Conservation (phyloP, 1,284 basidiomycete species). For the Schizopora paradoxa region DNA sequence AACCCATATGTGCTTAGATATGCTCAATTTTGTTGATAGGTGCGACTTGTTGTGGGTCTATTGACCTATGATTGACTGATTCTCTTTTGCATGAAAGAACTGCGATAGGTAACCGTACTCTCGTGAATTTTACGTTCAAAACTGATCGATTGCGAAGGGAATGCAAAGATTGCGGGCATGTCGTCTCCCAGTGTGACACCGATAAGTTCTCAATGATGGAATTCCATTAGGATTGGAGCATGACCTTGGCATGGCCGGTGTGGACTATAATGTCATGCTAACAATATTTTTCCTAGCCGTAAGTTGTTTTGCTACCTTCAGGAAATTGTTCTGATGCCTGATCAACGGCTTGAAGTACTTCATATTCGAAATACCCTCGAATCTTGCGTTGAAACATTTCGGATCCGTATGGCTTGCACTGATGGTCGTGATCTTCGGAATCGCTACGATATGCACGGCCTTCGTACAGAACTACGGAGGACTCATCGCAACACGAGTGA, state of each 20-base stretch:
- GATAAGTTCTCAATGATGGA: background rate
- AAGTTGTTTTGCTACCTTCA: too few relatives aligned
- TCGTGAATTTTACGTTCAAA: too few relatives aligned
- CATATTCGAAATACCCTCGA: constrained; percentile 20
- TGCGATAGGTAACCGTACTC: constrained; percentile 24
- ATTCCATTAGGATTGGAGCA: constrained; percentile 36
- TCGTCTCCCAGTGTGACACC: background rate
- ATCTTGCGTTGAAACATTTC: constrained; percentile 20
- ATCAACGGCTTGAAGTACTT: constrained; percentile 10
- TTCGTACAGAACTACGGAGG: constrained; percentile 25
- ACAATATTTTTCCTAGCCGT: constrained; percentile 18
- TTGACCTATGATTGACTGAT: too few relatives aligned
- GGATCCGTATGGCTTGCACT: constrained; percentile 20
- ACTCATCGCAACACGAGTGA: constrained; percentile 26
- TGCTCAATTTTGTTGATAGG: too few relatives aligned
- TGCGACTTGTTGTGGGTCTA: too few relatives aligned
- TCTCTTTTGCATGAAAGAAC: too few relatives aligned
- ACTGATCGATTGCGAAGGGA: constrained; percentile 1
- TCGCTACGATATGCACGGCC: constrained; percentile 28
- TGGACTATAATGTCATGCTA: constrained; percentile 37
- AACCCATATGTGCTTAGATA: too few relatives aligned
- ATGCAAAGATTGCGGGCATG: constrained; percentile 15
- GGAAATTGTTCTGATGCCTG: constrained; percentile 15
- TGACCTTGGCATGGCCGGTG: constrained; percentile 38
- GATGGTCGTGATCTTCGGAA: constrained; percentile 18